Percentiles rank a stretch among this genome's conserved stretches.
These are phyloP conservation scores for Daldinia childiae DNA, from an alignment of 495 filamentous ascomycete species.

Conservation along the genomic window DNA sequence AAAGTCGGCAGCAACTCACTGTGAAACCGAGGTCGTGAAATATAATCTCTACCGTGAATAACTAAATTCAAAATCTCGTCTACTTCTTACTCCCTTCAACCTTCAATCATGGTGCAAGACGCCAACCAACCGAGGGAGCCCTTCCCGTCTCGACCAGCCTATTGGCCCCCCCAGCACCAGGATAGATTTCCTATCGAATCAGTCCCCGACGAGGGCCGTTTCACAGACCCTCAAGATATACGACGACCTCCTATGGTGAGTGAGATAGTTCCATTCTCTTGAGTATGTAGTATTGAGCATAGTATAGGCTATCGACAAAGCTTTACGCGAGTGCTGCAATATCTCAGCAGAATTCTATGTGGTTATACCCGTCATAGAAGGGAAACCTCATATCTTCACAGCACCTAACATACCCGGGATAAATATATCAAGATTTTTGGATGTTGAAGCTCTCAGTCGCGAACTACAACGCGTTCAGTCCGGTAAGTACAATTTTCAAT, in stretches of 20 bases:
- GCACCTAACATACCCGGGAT: constrained; percentile 40
- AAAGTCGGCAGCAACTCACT: background rate
- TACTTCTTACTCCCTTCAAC: constrained; percentile 1
- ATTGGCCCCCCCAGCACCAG: constrained; percentile 27
- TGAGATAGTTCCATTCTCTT: constrained; percentile 3
- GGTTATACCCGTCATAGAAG: constrained; percentile 49
- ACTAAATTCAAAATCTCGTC: background rate
- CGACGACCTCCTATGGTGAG: constrained; percentile 39
- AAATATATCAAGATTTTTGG: constrained; percentile 48
- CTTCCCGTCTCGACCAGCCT: constrained; percentile 32
- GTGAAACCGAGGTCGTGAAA: constrained; percentile 10
- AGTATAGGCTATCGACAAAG: constrained; percentile 50
- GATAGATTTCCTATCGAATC: constrained; percentile 36
- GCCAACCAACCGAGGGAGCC: constrained; percentile 27
- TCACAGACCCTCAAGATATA: constrained; percentile 34
- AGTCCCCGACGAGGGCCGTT: constrained; percentile 34
- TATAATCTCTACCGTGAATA: constrained; percentile 15
- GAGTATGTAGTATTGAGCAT: constrained; percentile 17
- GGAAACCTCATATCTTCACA: constrained; percentile 45
- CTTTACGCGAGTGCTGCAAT: constrained; percentile 51
- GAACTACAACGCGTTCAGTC: constrained; percentile 30
- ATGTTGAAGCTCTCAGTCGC: constrained; percentile 41
- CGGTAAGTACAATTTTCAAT: constrained; percentile 26
- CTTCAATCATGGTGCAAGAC: constrained; percentile 44
- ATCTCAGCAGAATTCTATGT: constrained; percentile 52